Conservation (phyloP, 805 yeast genomes). For the Starmerella khaoyaiensis region DNA sequence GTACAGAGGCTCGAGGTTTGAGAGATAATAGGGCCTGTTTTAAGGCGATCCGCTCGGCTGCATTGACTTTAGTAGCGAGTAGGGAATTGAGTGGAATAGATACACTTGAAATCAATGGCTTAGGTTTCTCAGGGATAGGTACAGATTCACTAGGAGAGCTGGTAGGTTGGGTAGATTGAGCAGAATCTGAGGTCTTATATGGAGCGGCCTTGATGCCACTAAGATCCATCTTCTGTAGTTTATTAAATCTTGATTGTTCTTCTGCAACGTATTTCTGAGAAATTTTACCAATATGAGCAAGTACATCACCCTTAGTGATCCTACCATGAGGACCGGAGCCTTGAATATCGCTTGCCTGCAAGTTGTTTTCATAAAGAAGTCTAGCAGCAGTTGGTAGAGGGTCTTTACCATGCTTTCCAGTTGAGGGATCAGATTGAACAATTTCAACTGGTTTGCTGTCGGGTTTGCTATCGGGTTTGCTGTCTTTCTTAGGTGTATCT, state of each 20-base stretch:
- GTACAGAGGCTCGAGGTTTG: conserved; percentile 30
- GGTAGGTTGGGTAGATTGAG: conserved; percentile 16
- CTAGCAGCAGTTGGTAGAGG: conserved; percentile 45
- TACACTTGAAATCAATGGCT: conserved; percentile 9
- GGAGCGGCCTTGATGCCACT: conserved; percentile 38
- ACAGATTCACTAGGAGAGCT: no score
- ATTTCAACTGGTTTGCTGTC: no score
- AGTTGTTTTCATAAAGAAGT: conserved; percentile 46
- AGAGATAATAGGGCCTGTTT: conserved; percentile 31
- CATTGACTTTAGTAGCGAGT: conserved; percentile 26
- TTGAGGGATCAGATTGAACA: conserved; percentile 17
- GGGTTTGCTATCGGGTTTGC: conserved; percentile 14
- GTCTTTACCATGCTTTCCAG: conserved; percentile 42
- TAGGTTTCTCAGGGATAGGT: conserved; percentile 21
- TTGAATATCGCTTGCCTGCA: conserved; percentile 52
- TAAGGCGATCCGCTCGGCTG: conserved; percentile 36
- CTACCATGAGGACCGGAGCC: conserved; percentile 89
- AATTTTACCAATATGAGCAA: conserved; percentile 68
- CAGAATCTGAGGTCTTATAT: conserved; percentile 22
- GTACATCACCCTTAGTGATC: conserved; percentile 78
- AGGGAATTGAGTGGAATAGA: conserved; percentile 20
- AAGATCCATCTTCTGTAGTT: conserved; percentile 54
- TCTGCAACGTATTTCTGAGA: conserved; percentile 39
- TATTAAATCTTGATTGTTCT: conserved; percentile 44
- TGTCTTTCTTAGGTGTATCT: conserved; percentile 14